Evolutionary conservation across 2,329 filamentous ascomycete species (phyloP).

Genomic region (Diplodia intermedia): DNA sequence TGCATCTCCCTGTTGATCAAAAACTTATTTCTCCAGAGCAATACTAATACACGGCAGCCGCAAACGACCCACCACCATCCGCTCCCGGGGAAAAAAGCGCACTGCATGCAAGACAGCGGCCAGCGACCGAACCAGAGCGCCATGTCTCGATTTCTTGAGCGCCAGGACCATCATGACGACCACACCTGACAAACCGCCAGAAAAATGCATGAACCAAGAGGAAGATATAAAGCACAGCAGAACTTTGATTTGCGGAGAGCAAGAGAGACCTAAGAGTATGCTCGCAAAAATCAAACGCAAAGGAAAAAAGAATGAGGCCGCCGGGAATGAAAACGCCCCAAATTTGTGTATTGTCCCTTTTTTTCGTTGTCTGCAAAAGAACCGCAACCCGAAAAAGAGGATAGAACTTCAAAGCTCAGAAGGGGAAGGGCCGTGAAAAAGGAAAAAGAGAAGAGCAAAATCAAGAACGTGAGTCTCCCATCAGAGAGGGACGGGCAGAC

Average conservation of each 20-base stretch:
- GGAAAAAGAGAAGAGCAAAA: slow-evolving; percentile 3
- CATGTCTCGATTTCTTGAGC: background rate
- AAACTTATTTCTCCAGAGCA: background rate
- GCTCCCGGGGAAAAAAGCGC: background rate
- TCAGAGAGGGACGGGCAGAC: background rate
- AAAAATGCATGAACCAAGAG: background rate
- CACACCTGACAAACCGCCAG: background rate
- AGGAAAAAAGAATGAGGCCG: background rate
- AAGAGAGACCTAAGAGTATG: background rate
- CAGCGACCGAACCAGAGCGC: background rate
- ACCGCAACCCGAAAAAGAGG: slow-evolving; percentile 7
- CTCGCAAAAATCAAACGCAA: background rate
- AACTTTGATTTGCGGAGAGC: background rate
- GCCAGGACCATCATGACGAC: background rate
- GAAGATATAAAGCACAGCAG: too few species aligned
- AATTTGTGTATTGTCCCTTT: slow-evolving; percentile 18
- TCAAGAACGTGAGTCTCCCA: background rate
- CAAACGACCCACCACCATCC: slow-evolving; percentile 1
- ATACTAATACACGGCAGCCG: slow-evolving; percentile 26
- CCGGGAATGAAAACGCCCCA: background rate
- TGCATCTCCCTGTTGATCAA: background rate
- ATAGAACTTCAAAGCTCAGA: slow-evolving; percentile 6
- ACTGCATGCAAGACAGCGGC: background rate
- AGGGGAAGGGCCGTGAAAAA: background rate
- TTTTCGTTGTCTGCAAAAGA: background rate